A percentile compares a stretch with the other conserved stretches of the same genome.
phyloP scores from a whole-genome alignment of 176 grass and related monocot genomes.

The Oryza australiensis region DNA sequence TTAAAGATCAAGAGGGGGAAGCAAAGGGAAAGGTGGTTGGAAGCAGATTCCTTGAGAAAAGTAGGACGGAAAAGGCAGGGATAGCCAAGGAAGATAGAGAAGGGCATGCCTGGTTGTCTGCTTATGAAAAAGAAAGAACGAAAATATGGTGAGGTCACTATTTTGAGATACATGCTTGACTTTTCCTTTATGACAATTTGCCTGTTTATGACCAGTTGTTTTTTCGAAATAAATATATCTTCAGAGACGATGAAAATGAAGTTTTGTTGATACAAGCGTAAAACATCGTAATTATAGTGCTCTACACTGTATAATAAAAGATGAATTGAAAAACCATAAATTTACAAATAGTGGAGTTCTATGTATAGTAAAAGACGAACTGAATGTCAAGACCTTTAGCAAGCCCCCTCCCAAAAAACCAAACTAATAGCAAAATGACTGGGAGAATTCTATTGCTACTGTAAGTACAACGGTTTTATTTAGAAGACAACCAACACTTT shows the following conservation, averaged over 20 bases:
- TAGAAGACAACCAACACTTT: neutral
- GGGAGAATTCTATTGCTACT: neutral
- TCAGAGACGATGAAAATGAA: neutral
- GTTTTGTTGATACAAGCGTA: neutral
- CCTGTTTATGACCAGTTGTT: neutral
- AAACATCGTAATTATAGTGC: neutral
- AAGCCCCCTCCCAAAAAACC: neutral
- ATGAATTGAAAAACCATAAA: neutral
- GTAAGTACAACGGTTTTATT: neutral
- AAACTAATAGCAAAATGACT: neutral
- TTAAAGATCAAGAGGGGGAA: neutral
- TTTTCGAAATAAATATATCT: neutral
- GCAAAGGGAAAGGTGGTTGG: neutral
- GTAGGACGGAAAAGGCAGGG: slow-evolving; percentile 10
- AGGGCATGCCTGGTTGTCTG: neutral
- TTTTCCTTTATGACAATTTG: neutral
- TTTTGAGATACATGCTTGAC: too few relatives aligned
- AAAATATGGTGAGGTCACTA: too few relatives aligned
- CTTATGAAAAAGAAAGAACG: slow-evolving; percentile 10
- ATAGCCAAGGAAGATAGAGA: neutral
- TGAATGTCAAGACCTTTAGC: neutral
- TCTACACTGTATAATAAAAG: neutral
- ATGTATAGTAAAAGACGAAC: neutral
- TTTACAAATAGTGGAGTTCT: neutral
- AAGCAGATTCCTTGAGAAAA: neutral